Percentiles rank a stretch among this genome's conserved stretches.
phyloP scores from a whole-genome alignment of 2,329 filamentous ascomycete genomes.

The Colletotrichum gigasporum region DNA sequence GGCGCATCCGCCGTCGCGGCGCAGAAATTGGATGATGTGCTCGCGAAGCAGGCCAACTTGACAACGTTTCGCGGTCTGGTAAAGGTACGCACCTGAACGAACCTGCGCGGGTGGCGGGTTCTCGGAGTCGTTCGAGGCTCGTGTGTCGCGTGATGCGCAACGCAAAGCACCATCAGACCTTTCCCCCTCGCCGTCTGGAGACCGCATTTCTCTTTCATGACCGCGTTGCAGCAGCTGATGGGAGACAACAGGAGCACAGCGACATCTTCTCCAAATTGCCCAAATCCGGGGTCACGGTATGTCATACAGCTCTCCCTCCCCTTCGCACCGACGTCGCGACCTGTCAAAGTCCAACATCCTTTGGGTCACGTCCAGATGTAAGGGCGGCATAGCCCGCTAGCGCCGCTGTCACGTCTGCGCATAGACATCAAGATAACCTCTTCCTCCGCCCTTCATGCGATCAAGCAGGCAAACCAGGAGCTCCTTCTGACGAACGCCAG shows the following conservation, averaged over 20 bases:
- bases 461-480: background rate
- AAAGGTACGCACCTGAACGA: conserved; percentile 41
- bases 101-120: background rate
- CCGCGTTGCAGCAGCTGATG: background rate
- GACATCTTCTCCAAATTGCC: conserved; percentile 54
- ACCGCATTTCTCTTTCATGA: background rate
- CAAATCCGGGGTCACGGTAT: conserved; percentile 54
- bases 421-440: background rate
- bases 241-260: conserved; percentile 47
- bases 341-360: background rate
- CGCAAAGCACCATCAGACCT: conserved; percentile 18
- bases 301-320: too few relatives aligned
- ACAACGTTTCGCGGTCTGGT: conserved; percentile 54
- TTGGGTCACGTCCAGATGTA: background rate
- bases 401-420: background rate
- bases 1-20: conserved; percentile 31
- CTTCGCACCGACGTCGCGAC: background rate
- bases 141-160: conserved; percentile 14
- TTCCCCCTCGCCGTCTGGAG: background rate
- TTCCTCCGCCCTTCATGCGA: background rate
- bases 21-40: conserved; percentile 49
- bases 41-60: conserved; percentile 51
- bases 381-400: background rate
- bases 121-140: background rate
- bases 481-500: conserved; percentile 32